These are phyloP conservation scores for Cotoneaster glaucophyllus DNA, from an alignment of 306 rosid genomes.

Conservation along the genomic window DNA sequence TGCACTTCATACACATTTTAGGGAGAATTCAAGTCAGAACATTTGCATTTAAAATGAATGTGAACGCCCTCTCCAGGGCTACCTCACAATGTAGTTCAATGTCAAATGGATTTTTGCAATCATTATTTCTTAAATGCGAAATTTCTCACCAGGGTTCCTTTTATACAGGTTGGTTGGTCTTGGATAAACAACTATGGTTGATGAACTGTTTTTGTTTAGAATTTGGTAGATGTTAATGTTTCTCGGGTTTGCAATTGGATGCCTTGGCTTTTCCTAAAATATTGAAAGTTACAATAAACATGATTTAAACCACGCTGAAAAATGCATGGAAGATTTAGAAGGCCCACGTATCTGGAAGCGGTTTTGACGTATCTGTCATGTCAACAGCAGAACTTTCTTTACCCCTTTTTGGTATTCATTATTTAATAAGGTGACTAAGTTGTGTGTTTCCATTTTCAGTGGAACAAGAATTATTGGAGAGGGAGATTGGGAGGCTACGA, in stretches of 20 bases:
- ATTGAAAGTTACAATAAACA: not conserved
- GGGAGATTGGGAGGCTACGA: constrained; percentile 91
- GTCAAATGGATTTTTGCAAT: not conserved
- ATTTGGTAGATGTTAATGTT: not conserved
- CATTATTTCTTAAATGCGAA: not conserved
- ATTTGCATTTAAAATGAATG: not conserved
- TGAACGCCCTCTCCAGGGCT: not conserved
- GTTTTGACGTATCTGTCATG: not conserved
- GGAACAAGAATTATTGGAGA: constrained; percentile 99
- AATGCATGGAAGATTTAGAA: not conserved
- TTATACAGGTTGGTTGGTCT: not conserved
- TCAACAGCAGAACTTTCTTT: not conserved
- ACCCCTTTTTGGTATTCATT: not conserved
- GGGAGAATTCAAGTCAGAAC: not conserved
- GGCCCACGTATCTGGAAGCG: not conserved
- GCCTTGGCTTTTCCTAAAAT: not conserved
- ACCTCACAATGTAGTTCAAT: not conserved
- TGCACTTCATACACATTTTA: not conserved
- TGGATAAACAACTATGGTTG: not conserved
- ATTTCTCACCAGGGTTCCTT: not conserved
- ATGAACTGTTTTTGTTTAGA: not conserved
- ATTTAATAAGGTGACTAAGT: constrained; percentile 29
- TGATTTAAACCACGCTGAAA: not conserved
- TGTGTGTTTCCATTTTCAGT: constrained; percentile 47
- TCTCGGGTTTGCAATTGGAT: not conserved